Conservation (phyloP, 2,329 filamentous ascomycete genomes). For the Aaosphaeria pasadenensis region DNA sequence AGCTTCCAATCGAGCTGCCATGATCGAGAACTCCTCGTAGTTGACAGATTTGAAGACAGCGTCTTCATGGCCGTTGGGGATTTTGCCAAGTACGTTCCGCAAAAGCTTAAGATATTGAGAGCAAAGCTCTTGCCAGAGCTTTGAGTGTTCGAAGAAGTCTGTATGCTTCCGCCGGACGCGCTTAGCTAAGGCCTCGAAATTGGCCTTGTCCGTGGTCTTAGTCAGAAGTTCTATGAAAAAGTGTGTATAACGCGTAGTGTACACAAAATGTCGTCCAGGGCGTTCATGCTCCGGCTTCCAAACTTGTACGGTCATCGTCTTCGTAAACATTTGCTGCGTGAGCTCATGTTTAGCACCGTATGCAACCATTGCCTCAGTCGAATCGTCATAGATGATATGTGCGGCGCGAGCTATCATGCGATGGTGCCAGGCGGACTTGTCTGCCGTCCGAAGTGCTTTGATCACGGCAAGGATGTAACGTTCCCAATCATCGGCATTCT, state of each 20-base stretch:
- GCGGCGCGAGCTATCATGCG: conserved; percentile 77
- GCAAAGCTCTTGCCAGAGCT: conserved; percentile 62
- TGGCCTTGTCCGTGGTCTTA: conserved; percentile 69
- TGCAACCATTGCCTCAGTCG: conserved; percentile 50
- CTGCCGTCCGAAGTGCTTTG: conserved; percentile 61
- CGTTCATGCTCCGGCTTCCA: conserved; percentile 91
- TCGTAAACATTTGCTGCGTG: conserved; percentile 83
- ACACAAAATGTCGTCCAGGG: conserved; percentile 85
- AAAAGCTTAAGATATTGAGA: conserved; percentile 58
- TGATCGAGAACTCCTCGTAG: conserved; percentile 62
- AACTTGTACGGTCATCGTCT: conserved; percentile 91
- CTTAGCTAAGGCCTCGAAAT: conserved; percentile 74
- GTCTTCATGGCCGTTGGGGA: conserved; percentile 63
- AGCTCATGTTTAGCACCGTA: conserved; percentile 72
- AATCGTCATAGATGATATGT: conserved; percentile 59
- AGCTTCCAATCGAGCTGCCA: conserved; percentile 58
- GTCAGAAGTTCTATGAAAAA: conserved; percentile 76
- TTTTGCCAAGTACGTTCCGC: conserved; percentile 50
- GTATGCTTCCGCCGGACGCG: conserved; percentile 78
- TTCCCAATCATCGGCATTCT: conserved; percentile 54
- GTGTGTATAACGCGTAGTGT: conserved; percentile 80
- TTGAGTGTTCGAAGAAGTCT: conserved; percentile 65
- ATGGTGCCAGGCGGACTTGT: conserved; percentile 95
- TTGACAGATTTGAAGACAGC: conserved; percentile 61
- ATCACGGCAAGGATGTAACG: conserved; percentile 62